Percentiles rank a stretch among this genome's conserved stretches.
Evolutionary conservation across 2,329 filamentous ascomycete species (phyloP).

Genomic region (Trichoderma oligosporum): DNA sequence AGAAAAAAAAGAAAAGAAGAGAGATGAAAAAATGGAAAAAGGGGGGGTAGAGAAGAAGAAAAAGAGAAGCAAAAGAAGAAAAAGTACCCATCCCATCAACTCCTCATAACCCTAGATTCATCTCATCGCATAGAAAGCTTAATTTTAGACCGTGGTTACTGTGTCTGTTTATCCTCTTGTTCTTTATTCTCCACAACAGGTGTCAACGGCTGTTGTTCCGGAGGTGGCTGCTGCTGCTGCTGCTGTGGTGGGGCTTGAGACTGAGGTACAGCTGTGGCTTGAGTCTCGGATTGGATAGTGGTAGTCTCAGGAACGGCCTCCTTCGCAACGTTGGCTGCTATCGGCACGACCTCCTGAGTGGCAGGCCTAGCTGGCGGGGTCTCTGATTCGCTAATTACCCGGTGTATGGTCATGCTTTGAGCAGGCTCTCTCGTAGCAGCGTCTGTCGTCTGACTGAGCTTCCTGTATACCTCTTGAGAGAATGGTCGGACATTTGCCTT

Average conservation of each 20-base stretch:
- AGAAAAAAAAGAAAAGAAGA: neutral
- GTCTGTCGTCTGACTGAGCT: neutral
- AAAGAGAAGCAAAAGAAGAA: neutral
- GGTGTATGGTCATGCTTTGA: conserved; percentile 12
- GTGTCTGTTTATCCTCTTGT: conserved; percentile 10
- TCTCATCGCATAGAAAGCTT: conserved; percentile 5
- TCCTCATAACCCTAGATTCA: conserved; percentile 8
- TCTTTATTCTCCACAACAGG: conserved; percentile 15
- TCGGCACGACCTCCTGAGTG: neutral
- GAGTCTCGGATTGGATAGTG: neutral
- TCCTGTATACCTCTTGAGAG: neutral
- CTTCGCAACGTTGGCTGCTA: neutral
- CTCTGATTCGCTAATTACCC: conserved; percentile 1
- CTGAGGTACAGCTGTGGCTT: neutral
- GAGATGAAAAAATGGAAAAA: neutral
- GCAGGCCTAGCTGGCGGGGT: neutral
- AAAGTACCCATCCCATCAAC: conserved; percentile 1
- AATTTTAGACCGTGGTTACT: neutral
- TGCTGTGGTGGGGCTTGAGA: neutral
- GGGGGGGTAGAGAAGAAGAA: neutral
- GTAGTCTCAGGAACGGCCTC: neutral
- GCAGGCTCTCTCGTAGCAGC: neutral
- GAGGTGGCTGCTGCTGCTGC: conserved; percentile 6
- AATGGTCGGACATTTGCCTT: neutral
- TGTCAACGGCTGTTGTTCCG: conserved; percentile 16